Percentiles rank a stretch among this genome's conserved stretches.
phyloP scores from a whole-genome alignment of 2,329 filamentous ascomycete species.

The Chrysoporthe cubensis region DNA sequence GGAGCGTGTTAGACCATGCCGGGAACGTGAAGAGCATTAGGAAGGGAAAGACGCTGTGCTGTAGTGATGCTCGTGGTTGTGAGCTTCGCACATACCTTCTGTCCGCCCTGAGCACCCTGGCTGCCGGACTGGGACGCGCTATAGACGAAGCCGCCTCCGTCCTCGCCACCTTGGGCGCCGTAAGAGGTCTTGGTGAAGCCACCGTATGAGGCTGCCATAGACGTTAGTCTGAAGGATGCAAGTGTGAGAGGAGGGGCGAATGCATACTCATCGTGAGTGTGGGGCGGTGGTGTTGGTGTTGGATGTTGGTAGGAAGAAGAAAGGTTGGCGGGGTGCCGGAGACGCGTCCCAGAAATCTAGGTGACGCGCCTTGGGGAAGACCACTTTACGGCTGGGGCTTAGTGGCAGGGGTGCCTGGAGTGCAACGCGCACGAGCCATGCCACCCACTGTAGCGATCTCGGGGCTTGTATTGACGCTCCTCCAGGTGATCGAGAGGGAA shows the following conservation, averaged over 20 bases:
- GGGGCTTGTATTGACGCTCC: not conserved
- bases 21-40: not conserved
- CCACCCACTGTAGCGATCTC: not conserved
- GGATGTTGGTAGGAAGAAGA: constrained; percentile 13
- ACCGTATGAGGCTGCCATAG: constrained; percentile 51
- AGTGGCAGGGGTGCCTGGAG: constrained; percentile 2
- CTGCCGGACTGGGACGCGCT: constrained; percentile 64
- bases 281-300: not conserved
- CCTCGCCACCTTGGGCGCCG: constrained; percentile 60
- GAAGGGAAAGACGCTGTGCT: not conserved
- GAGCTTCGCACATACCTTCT: constrained; percentile 30
- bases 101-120: constrained; percentile 41
- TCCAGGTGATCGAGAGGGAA: not conserved
- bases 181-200: constrained; percentile 54
- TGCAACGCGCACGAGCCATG: not conserved
- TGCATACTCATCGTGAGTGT: constrained; percentile 23
- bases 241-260: not conserved
- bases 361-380: constrained; percentile 27
- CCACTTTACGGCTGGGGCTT: constrained; percentile 25
- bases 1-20: not conserved
- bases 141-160: constrained; percentile 65
- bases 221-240: not conserved
- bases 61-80: not conserved
- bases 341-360: constrained; percentile 25
- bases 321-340: constrained; percentile 17